Percentiles rank a stretch among this genome's conserved stretches.
Evolutionary conservation across 2,329 filamentous ascomycete genomes (phyloP).

Genomic region (Cadophora sp.): DNA sequence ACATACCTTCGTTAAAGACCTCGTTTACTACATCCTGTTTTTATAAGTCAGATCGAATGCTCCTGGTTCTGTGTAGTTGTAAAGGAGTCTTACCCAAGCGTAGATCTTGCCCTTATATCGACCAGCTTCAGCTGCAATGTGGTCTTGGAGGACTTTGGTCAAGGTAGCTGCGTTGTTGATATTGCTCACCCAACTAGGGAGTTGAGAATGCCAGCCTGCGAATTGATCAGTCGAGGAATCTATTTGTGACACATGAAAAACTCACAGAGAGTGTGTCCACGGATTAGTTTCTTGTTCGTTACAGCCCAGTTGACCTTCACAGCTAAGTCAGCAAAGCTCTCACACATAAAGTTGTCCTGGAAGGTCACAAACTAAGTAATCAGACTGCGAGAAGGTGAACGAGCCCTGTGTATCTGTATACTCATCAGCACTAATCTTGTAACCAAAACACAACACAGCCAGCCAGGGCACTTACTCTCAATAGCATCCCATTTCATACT

Average conservation of each 20-base stretch:
- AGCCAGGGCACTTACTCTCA: slow-evolving; percentile 44
- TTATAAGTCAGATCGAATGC: background rate
- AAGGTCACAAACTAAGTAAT: slow-evolving; percentile 65
- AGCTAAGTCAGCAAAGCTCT: slow-evolving; percentile 52
- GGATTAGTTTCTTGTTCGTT: slow-evolving; percentile 62
- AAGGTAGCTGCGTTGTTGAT: slow-evolving; percentile 58
- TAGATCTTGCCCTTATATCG: slow-evolving; percentile 69
- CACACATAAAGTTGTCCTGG: background rate
- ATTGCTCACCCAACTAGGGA: slow-evolving; percentile 64
- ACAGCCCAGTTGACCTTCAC: slow-evolving; percentile 65
- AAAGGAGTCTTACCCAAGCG: slow-evolving; percentile 50
- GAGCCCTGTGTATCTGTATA: slow-evolving; percentile 23
- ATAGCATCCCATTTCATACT: slow-evolving; percentile 73
- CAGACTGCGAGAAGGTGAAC: slow-evolving; percentile 58
- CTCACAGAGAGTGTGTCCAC: slow-evolving; percentile 61
- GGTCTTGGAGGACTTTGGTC: slow-evolving; percentile 62
- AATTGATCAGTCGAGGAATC: background rate
- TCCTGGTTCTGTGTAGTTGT: background rate
- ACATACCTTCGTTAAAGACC: slow-evolving; percentile 55
- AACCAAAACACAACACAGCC: too few species aligned
- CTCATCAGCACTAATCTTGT: background rate
- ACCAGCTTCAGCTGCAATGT: slow-evolving; percentile 63
- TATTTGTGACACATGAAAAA: background rate
- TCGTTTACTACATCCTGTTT: slow-evolving; percentile 68
- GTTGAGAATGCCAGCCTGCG: slow-evolving; percentile 71